Evolutionary conservation across 495 filamentous ascomycete genomes (phyloP), one percentile per base, ranked within the genome.

Genomic region (Xylaria sp.): DNA sequence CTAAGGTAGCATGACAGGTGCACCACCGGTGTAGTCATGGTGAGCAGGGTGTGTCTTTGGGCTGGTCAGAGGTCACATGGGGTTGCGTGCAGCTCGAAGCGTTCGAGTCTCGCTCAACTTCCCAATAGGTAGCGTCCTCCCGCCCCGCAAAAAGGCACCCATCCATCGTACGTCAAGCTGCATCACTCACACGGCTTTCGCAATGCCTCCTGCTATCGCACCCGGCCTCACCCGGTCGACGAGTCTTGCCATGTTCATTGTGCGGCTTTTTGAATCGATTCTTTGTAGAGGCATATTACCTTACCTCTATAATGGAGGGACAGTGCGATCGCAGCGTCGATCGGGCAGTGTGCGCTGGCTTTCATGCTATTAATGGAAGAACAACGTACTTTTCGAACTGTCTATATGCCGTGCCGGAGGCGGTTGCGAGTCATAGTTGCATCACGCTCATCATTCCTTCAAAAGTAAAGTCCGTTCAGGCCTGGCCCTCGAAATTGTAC

Each of bases 21-120:
- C 72, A 74, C 72, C 72, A 74, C 72, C 75, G 75, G 73, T 78
- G 75, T 79, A 63, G 73, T 73, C 62, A 77, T 74, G 71, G 69
- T 71, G 69, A 66, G 61, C 48, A 59, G 57, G 61, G 64, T 59
- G 64, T 66, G 66, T 62, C 72, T 73, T 59, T n/a, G n/a, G n/a
- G n/a, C n/a, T n/a, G n/a, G n/a, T n/a, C n/a, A n/a, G 76, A 55
- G 75, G 77, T 79, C 72, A 74, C 77, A 77, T 76, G 77, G 31
- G 73, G 73, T 72, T 73, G 73, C 61, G 68, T 75, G 73, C 70
- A 74, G 73, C 55, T 63, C 46, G 44, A 74, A 70, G 70, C 61
- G 26, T 66, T 59, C 31, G 43, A 24, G 41, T 19, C 29, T 52
- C 37, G n/a, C 29, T 50, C 14, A 1, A 29, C 57, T 29, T 26